Evolutionary conservation across 768 basidiomycete species (phyloP), one percentile per base, ranked within the genome.

Genomic region (Sporobolomyces phaffii): DNA sequence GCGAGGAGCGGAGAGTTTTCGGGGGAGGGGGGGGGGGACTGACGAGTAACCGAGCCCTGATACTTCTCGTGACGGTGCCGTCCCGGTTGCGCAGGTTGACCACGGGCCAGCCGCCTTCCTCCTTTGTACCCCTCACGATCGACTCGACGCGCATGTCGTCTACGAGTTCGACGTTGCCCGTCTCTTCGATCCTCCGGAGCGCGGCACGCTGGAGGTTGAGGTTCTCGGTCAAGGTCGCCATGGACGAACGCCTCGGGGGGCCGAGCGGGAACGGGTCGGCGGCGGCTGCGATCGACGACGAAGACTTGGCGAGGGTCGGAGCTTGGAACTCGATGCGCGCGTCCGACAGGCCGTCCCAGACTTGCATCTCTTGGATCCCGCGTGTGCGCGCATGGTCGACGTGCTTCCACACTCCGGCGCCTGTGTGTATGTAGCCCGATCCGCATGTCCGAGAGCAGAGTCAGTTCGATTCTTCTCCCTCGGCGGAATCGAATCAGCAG

Each of bases 341-440:
- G 72, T 86, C 85, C 2, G 89, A 88, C 44, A 92, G 70, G 2
- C 91, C 91, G 75, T 96, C 92, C 94, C 93, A 99, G 17, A 94
- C 86, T 91, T 81, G 65, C 51, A 65, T 91, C 70, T 90, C 85
- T 71, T 88, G 84, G 24, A 98, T 80, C 0, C 86, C 83, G 60
- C 83, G 82, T 2, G 89, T 88, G 31, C 93, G 82, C 17, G 76
- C 70, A 26, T 79, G 75, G 18, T 91, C 87, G 29, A 98, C 82
- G 77, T 87, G 79, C 15, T 81, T 74, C 94, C 93, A 98, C n/a
- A 84, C 86, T 17, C 89, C 90, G 72, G 87, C 87, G 3, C 34
- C 69, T 66, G 61, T 9, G 1, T 7, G 17, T 13, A 2, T 38
- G 2, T 9, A 29, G 40, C 3, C 24, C 1, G 10, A 38, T 17